phyloP scores from a whole-genome alignment of 139 green algal genomes.

The Picochlorum costavermella region DNA sequence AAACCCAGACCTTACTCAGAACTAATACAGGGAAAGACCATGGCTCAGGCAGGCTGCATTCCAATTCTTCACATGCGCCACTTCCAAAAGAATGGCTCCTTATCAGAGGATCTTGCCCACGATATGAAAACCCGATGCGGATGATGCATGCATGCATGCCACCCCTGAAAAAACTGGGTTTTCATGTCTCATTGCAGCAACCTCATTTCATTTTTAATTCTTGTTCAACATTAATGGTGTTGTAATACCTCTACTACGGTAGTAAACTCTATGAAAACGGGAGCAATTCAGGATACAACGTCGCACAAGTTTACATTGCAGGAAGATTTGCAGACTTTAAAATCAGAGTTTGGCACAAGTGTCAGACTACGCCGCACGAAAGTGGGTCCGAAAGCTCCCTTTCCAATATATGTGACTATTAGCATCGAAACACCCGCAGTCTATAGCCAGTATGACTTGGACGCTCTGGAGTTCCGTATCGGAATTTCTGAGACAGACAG shows the following conservation, averaged over 20 bases:
- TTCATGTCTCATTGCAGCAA: too few species aligned
- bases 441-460: neutral
- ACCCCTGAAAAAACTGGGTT: too few species aligned
- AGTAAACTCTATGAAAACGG: neutral
- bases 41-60: slow-evolving; percentile 70
- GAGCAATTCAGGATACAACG: neutral
- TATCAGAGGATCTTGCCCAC: slow-evolving; percentile 53
- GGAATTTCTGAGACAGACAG: neutral
- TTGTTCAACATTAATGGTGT: neutral
- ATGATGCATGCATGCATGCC: neutral
- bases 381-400: neutral
- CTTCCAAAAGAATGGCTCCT: slow-evolving; percentile 67
- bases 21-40: slow-evolving; percentile 44
- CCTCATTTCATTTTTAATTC: too few species aligned
- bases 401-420: neutral
- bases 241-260: neutral
- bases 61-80: slow-evolving; percentile 95
- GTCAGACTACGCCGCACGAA: neutral
- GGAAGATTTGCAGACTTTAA: too few species aligned
- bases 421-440: neutral
- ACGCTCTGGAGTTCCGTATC: neutral
- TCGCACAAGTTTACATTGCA: too few species aligned
- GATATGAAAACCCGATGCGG: slow-evolving; percentile 30
- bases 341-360: too few species aligned
- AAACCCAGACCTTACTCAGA: slow-evolving; percentile 65